Evolutionary conservation across 345 rosid species (phyloP).

Genomic region (Luvunga scandens): DNA sequence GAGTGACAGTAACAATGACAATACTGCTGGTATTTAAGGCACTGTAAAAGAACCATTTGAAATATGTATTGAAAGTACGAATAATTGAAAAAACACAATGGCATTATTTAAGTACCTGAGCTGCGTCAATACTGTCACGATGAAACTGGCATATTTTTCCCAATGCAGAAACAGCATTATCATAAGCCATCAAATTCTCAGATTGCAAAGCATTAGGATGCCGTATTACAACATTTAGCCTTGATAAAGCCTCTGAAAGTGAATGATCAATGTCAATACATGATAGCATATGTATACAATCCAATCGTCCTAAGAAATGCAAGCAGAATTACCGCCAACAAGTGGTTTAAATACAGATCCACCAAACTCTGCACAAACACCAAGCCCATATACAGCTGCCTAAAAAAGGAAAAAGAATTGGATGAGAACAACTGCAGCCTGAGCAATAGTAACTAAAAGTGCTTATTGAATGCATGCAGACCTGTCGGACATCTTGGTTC

Average conservation of each 20-base stretch:
- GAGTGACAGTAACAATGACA: background rate
- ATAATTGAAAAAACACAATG: background rate
- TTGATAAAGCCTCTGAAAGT: conserved; percentile 89
- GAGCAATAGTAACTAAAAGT: conserved; percentile 10
- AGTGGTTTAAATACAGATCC: conserved; percentile 84
- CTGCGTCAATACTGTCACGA: conserved; percentile 81
- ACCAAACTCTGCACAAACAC: conserved; percentile 99
- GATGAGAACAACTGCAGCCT: conserved; percentile 4
- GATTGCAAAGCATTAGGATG: conserved; percentile 77
- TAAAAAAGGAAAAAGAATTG: conserved; percentile 29
- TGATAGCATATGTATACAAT: background rate
- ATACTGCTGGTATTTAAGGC: background rate
- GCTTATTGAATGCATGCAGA: conserved; percentile 17
- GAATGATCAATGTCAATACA: conserved; percentile 21
- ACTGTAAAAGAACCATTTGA: background rate
- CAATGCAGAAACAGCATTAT: conserved; percentile 98
- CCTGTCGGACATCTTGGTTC: conserved; percentile 96
- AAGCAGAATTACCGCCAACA: conserved; percentile 70
- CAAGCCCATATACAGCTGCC: conserved; percentile 99
- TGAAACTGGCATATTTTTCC: conserved; percentile 95
- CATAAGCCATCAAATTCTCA: conserved; percentile 95
- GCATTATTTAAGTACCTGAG: conserved; percentile 59
- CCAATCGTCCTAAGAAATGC: conserved; percentile 1
- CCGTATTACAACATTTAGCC: conserved; percentile 81
- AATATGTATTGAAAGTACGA: background rate